Evolutionary conservation across 768 basidiomycete genomes (phyloP), one percentile per base, ranked within the genome.

Genomic region (Dacryopinax spathularia): DNA sequence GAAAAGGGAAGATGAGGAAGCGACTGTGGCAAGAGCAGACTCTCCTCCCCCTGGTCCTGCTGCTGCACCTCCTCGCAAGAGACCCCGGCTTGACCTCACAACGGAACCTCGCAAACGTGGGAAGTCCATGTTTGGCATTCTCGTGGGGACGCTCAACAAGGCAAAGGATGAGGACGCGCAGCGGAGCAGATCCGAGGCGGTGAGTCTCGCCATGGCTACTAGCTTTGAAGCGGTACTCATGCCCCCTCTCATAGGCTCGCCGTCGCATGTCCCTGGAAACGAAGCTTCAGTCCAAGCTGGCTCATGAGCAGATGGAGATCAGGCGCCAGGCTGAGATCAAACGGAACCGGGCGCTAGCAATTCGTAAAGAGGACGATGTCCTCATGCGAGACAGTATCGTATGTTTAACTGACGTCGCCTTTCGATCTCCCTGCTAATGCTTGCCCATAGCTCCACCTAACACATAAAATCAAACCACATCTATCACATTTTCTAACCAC

Each of bases 161-260:
- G 89, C 89, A 67, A 90, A 89, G 77, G 85, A 81, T 68, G 89
- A 91, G 77, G 89, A 89, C 73, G 86, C 87, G 72, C 84, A 88
- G 78, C 79, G 88, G 65, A 88, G 80, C 71, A 84, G 85, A n/a
- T 89, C 88, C 73, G 89, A 91, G 69, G 88, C 89, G 69, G 89
- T 90, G 65, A 73, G 75, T 73, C 1, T 0, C 36, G 36, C 33
- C 41, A 9, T 4, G 18, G 29, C 33, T 56, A 10, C 20, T 16
- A 36, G n/a, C n/a, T n/a, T n/a, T n/a, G n/a, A n/a, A n/a, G n/a
- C n/a, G n/a, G n/a, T n/a, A n/a, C n/a, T n/a, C n/a, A n/a, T n/a
- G n/a, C n/a, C n/a, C n/a, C n/a, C n/a, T n/a, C n/a, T n/a, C n/a
- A n/a, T n/a, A 90, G 88, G 89, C 88, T 1, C 89, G 87, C 78